A percentile compares a stretch with the other conserved stretches of the same genome.
These are phyloP conservation scores for Crotalaria pallida DNA, from an alignment of 306 rosid genomes.

Conservation along the genomic window DNA sequence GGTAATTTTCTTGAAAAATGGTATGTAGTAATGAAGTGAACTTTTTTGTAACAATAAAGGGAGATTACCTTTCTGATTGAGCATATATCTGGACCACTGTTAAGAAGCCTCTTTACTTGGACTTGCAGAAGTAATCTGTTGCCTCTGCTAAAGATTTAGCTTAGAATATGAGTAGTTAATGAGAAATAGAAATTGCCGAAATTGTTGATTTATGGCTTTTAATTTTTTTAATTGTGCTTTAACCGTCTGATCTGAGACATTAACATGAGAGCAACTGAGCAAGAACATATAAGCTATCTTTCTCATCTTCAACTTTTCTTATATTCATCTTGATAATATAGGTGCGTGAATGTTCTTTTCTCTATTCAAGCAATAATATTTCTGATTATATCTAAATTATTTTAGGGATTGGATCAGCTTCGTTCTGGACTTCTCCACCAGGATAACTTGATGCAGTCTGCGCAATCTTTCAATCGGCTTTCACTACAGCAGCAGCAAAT, in stretches of 20 bases:
- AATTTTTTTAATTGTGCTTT: not conserved
- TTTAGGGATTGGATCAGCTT: conserved; percentile 56
- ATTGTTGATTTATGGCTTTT: not conserved
- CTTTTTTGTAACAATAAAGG: not conserved
- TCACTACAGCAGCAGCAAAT: conserved; percentile 55
- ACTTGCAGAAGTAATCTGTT: not conserved
- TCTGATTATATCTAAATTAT: conserved; percentile 20
- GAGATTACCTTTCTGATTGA: not conserved
- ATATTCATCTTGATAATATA: not conserved
- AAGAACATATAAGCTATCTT: not conserved
- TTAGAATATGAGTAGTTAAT: not conserved
- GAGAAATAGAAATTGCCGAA: conserved; percentile 2
- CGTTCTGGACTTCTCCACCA: conserved; percentile 45
- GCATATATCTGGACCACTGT: not conserved
- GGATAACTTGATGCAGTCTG: conserved; percentile 43
- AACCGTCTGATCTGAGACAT: not conserved
- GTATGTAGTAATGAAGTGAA: not conserved
- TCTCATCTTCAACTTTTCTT: not conserved
- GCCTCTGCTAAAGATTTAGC: not conserved
- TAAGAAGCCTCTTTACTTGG: not conserved
- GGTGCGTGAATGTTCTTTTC: conserved; percentile 14
- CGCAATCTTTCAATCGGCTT: conserved; percentile 45
- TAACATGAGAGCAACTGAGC: not conserved
- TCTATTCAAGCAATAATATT: not conserved
- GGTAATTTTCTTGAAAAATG: not conserved